phyloP scores from a whole-genome alignment of 495 filamentous ascomycete genomes.

The Apiosordaria backusii region DNA sequence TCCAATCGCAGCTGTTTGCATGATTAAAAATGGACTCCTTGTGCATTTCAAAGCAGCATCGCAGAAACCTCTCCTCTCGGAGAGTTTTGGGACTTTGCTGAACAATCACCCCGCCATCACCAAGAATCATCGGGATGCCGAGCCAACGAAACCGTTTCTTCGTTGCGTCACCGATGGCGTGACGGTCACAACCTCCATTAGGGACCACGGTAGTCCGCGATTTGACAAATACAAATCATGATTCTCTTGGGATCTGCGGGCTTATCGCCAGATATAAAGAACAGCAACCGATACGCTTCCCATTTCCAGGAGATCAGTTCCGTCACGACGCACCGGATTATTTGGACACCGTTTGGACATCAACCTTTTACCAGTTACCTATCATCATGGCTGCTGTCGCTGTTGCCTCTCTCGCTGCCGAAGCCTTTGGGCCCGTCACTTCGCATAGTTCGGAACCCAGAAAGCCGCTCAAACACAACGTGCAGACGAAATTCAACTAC shows the following conservation, averaged over 20 bases:
- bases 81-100: background rate
- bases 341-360: no score
- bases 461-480: constrained; percentile 32
- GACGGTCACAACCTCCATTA: background rate
- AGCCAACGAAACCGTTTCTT: constrained; percentile 3
- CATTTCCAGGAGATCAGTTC: no score
- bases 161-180: constrained; percentile 20
- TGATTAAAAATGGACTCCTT: no score
- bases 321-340: no score
- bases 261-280: background rate
- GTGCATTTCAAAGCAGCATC: background rate
- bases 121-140: background rate
- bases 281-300: background rate
- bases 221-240: constrained; percentile 1
- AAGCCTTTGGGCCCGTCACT: background rate
- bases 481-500: constrained; percentile 58
- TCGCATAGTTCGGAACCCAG: background rate
- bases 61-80: background rate
- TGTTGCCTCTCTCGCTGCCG: background rate
- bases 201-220: background rate
- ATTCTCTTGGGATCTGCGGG: background rate
- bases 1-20: no score
- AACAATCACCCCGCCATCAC: background rate
- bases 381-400: constrained; percentile 13
- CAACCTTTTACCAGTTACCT: background rate